Conservation (phyloP, 129 eudicot species). For the Kitagawia praeruptora region DNA sequence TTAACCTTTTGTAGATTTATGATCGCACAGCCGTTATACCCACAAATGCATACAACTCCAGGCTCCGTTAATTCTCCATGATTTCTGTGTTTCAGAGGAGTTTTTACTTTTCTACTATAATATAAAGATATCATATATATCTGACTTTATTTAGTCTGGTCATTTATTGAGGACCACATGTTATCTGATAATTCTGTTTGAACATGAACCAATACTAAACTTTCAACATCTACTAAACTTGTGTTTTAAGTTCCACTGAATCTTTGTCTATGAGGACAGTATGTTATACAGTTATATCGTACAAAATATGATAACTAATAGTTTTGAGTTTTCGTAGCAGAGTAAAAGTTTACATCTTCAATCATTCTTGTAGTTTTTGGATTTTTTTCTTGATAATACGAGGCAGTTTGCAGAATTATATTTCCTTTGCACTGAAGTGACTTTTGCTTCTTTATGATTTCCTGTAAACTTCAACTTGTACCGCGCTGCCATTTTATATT, state of each 20-base stretch:
- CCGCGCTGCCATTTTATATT: neutral
- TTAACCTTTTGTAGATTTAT: neutral
- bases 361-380: neutral
- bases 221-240: neutral
- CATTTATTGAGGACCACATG: neutral
- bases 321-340: neutral
- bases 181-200: neutral
- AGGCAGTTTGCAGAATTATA: neutral
- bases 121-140: neutral
- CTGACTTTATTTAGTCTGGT: neutral
- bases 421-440: neutral
- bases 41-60: slow-evolving; percentile 2
- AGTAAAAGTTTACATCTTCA: neutral
- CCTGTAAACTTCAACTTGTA: neutral
- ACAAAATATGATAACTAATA: neutral
- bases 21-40: neutral
- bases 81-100: neutral
- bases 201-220: neutral
- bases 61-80: neutral
- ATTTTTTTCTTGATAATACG: neutral
- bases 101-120: neutral
- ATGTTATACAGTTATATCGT: neutral
- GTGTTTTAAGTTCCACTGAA: neutral
- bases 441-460: neutral
- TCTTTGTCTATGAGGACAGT: neutral